Evolutionary conservation across 164 flowering plant genomes (phyloP).

Genomic region (Amborella trichopoda): DNA sequence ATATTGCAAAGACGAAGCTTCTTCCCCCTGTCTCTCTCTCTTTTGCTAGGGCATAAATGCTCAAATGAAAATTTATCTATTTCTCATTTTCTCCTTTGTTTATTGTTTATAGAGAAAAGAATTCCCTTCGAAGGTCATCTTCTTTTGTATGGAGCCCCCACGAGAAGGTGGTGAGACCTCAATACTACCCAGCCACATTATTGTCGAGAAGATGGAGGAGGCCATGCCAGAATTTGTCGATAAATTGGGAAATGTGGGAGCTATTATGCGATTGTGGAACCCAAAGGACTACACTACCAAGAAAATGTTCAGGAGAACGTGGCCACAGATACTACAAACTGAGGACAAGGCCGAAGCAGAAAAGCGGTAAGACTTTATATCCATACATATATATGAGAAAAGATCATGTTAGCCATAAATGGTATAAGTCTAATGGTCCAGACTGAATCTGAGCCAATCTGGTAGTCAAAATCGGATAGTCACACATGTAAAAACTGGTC

Average conservation of each 20-base stretch:
- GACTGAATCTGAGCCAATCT: too few species aligned
- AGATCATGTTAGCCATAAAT: too few species aligned
- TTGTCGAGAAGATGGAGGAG: slow-evolving; percentile 6
- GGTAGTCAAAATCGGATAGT: too few species aligned
- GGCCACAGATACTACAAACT: neutral
- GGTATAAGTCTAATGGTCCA: too few species aligned
- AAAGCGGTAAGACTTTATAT: too few species aligned
- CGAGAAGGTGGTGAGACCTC: slow-evolving; percentile 8
- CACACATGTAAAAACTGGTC: too few species aligned
- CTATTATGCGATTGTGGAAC: neutral
- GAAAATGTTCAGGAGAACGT: neutral
- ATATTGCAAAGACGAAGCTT: too few species aligned
- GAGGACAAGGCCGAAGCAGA: slow-evolving; percentile 4
- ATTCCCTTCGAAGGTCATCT: slow-evolving; percentile 2
- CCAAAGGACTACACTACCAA: neutral
- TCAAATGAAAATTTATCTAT: too few species aligned
- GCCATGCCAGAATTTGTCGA: slow-evolving; percentile 3
- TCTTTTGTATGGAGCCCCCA: slow-evolving; percentile 3
- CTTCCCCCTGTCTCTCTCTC: too few species aligned
- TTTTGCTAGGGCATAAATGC: too few species aligned
- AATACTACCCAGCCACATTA: slow-evolving; percentile 5
- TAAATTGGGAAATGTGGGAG: neutral
- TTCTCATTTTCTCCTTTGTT: too few species aligned
- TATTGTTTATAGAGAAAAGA: slow-evolving; percentile 1
- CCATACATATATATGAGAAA: too few species aligned